A percentile compares a stretch with the other conserved stretches of the same genome.
These are phyloP conservation scores for Tirmania nivea DNA, from an alignment of 495 filamentous ascomycete species.

Conservation along the genomic window DNA sequence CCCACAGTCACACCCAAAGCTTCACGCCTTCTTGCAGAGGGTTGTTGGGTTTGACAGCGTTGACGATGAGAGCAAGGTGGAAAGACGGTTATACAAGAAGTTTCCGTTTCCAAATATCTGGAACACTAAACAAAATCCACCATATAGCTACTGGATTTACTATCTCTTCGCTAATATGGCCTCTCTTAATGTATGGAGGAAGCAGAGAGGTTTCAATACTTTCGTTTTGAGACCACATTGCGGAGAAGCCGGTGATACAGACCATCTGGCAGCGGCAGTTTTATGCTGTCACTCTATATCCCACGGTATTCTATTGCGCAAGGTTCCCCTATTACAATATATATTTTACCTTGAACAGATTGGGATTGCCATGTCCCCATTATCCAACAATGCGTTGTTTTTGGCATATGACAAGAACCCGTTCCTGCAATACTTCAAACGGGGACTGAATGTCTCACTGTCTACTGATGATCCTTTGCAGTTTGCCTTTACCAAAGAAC, in stretches of 20 bases:
- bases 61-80: slow-evolving; percentile 92
- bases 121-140: slow-evolving; percentile 83
- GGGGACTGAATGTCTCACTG: slow-evolving; percentile 82
- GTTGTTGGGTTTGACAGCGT: slow-evolving; percentile 96
- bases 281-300: slow-evolving; percentile 95
- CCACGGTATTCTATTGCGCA: slow-evolving; percentile 77
- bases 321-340: slow-evolving; percentile 87
- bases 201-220: slow-evolving; percentile 82
- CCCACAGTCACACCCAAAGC: slow-evolving; percentile 66
- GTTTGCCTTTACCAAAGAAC: slow-evolving; percentile 96
- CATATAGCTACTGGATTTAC: slow-evolving; percentile 98
- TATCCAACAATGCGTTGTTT: slow-evolving; percentile 94
- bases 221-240: slow-evolving; percentile 87
- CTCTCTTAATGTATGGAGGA: slow-evolving; percentile 78
- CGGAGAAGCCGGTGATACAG: slow-evolving; percentile 88
- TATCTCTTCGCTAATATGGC: slow-evolving; percentile 87
- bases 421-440: slow-evolving; percentile 80
- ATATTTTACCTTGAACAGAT: slow-evolving; percentile 96
- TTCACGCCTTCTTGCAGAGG: slow-evolving; percentile 84
- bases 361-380: slow-evolving; percentile 93
- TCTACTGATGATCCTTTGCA: slow-evolving; percentile 95
- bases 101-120: slow-evolving; percentile 77
- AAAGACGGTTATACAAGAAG: slow-evolving; percentile 76
- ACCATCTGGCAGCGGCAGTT: slow-evolving; percentile 80
- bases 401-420: slow-evolving; percentile 94